Evolutionary conservation across 805 yeast species (phyloP).

Genomic region (Zygosaccharomyces siamensis): DNA sequence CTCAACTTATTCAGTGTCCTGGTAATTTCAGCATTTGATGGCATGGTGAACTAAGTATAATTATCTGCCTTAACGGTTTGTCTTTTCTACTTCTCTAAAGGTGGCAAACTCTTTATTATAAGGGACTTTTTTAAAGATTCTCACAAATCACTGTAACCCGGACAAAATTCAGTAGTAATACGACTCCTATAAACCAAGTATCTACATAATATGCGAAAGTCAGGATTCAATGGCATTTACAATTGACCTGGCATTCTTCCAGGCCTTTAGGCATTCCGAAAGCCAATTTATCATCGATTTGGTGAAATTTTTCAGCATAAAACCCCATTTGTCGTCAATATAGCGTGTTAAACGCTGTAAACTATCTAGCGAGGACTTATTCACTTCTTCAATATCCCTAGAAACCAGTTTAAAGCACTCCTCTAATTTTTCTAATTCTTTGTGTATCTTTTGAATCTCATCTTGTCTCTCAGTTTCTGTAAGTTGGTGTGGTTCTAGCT

Average conservation of each 20-base stretch:
- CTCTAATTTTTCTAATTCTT: constrained; percentile 37
- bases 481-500: constrained; percentile 30
- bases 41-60: constrained; percentile 3
- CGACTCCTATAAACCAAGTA: not conserved
- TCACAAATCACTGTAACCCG: constrained; percentile 1
- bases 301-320: constrained; percentile 32
- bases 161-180: not conserved
- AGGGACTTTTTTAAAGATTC: not conserved
- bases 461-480: constrained; percentile 36
- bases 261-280: constrained; percentile 36
- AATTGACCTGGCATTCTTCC: constrained; percentile 36
- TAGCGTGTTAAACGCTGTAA: constrained; percentile 26
- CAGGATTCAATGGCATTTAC: constrained; percentile 8
- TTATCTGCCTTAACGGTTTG: not conserved
- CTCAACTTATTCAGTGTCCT: constrained; percentile 46
- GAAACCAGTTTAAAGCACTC: constrained; percentile 38
- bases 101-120: constrained; percentile 10
- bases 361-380: constrained; percentile 32
- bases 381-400: constrained; percentile 37
- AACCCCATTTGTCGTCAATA: constrained; percentile 30
- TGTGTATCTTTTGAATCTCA: constrained; percentile 35
- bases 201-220: not conserved
- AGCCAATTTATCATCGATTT: constrained; percentile 36
- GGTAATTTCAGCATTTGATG: constrained; percentile 25
- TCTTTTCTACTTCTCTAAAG: constrained; percentile 5